Base-by-base conservation (phyloP, 345 rosid species). In the Citrus sp. region DNA sequence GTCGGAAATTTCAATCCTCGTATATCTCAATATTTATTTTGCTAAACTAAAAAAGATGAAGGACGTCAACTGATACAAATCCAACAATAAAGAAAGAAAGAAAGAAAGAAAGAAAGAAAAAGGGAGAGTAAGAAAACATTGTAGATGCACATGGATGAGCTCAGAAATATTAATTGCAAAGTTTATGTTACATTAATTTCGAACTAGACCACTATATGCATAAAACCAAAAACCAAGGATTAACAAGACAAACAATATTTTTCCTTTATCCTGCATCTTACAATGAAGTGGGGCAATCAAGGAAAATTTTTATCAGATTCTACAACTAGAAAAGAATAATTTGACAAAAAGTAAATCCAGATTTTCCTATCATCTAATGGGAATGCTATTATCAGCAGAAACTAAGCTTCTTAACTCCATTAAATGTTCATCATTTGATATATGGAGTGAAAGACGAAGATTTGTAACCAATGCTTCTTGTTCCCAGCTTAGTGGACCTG, bases 401-500 rank as follows among this genome's bases (percentile, higher is more conserved):
- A 88, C 87, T 73, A 93, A 83, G 82, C 85, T 91, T 84, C 87
- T 90, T 83, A 91, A 81, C 92, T 92, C 90, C 87, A 49, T 67
- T 87, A 89, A 86, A 84, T 93, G 93, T 84, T 93, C 98, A 85
- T 93, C 96, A 58, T 82, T 84, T 63, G 97, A 92, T 82, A 93
- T 90, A 70, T 89, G 80, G 64, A 93, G 92, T 76, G 81, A 88
- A 80, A 83, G 84, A 6, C 97, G 89, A 68, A 94, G 92, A 89
- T 92, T 88, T 8, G 93, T 92, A 84, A 92, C 85, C 79, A 90
- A 81, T 67, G 88, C 82, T 87, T 94, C 97, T 83, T 89, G 90
- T 77, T 94, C 95, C 98, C 97, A 92, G 80, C 81, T 89, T 54
- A 93, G 66, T 22, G 97, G 87, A 21, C 98, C 96, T 0, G 89